phyloP scores from a whole-genome alignment of 2,329 filamentous ascomycete species.

The Pseudogymnoascus sp. region DNA sequence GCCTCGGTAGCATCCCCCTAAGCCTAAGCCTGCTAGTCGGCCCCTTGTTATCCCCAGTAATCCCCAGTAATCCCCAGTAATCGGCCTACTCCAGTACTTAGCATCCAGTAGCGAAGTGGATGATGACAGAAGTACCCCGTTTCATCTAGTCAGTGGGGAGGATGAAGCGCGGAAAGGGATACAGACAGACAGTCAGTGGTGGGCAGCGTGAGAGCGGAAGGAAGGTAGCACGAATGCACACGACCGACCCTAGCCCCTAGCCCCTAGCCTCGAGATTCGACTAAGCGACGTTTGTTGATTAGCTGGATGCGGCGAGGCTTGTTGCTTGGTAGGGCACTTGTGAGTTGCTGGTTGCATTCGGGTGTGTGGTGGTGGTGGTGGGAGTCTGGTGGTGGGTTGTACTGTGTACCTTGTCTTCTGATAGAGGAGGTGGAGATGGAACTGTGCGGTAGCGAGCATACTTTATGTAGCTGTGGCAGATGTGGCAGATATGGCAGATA shows the following conservation, averaged over 20 bases:
- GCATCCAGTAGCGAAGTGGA: not conserved
- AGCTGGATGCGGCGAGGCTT: constrained; percentile 8
- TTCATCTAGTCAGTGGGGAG: not conserved
- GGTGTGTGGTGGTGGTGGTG: not conserved
- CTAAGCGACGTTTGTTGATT: not conserved
- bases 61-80: too few relatives aligned
- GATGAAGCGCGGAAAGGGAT: not conserved
- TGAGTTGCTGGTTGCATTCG: not conserved
- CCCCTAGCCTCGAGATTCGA: too few relatives aligned
- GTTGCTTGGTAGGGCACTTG: not conserved
- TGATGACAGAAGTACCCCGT: not conserved
- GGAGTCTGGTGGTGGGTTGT: not conserved
- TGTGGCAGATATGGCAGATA: too few relatives aligned
- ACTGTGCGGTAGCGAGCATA: too few relatives aligned
- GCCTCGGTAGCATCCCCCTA: not conserved
- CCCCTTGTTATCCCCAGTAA: not conserved
- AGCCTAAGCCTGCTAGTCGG: not conserved
- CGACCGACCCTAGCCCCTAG: too few relatives aligned
- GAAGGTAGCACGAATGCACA: not conserved
- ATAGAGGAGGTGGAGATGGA: too few relatives aligned
- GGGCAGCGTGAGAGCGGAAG: not conserved
- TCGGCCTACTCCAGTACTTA: too few relatives aligned
- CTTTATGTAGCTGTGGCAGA: too few relatives aligned
- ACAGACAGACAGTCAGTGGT: too few relatives aligned
- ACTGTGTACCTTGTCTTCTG: not conserved